Conservation (phyloP, 352 stramenopile species). For the Pythium periplocum region DNA sequence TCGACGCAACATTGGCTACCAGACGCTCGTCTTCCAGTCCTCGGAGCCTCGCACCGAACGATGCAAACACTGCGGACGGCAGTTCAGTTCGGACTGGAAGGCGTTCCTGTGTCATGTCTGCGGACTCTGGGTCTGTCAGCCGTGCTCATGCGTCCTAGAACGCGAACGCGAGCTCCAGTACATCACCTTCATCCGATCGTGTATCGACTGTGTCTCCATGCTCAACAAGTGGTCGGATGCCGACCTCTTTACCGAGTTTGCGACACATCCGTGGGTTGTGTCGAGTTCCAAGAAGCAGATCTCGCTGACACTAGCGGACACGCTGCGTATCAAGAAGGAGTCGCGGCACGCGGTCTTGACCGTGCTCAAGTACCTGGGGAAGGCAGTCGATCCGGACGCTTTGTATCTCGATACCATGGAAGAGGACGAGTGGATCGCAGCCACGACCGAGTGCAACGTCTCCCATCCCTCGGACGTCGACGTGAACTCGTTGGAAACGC, state of each 20-base stretch:
- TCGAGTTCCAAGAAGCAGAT: constrained; percentile 34
- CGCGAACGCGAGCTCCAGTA: constrained; percentile 36
- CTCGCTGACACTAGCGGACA: constrained; percentile 37
- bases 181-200: constrained; percentile 48
- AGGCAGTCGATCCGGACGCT: constrained; percentile 18
- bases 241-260: constrained; percentile 25
- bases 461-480: no score
- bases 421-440: constrained; percentile 32
- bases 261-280: constrained; percentile 26
- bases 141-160: constrained; percentile 51
- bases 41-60: constrained; percentile 6
- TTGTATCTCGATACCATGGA: constrained; percentile 28
- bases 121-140: constrained; percentile 39
- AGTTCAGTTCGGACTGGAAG: constrained; percentile 45
- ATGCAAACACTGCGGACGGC: constrained; percentile 39
- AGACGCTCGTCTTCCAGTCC: constrained; percentile 31
- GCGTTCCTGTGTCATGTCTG: constrained; percentile 47
- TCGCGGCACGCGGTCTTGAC: constrained; percentile 26
- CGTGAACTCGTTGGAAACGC: neutral
- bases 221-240: constrained; percentile 49
- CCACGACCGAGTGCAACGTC: constrained; percentile 8
- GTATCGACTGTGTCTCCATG: constrained; percentile 33
- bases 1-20: constrained; percentile 41
- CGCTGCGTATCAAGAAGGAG: constrained; percentile 23
- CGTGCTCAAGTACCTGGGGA: constrained; percentile 29